Conservation (phyloP, 352 stramenopile genomes). For the Globisporangium splendens region DNA sequence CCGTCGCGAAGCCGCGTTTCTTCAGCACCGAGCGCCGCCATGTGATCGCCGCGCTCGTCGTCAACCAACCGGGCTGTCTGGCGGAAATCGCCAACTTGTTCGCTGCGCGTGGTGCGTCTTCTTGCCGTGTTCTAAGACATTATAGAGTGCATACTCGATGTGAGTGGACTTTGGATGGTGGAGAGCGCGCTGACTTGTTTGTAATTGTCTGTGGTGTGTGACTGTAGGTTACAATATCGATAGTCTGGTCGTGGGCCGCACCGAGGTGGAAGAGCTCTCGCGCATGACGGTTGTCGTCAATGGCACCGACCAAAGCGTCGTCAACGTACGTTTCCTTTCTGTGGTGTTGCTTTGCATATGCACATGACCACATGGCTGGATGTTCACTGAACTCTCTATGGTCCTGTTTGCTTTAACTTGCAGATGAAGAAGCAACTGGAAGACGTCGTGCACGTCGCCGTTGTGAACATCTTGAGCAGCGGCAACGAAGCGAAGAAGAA, state of each 20-base stretch:
- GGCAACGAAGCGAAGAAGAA: constrained; percentile 62
- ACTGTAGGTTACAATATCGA: constrained; percentile 80
- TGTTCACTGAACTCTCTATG: too few relatives aligned
- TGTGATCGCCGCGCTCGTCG: constrained; percentile 79
- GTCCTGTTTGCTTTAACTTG: background rate
- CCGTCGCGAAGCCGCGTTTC: constrained; percentile 22
- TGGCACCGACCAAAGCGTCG: constrained; percentile 70
- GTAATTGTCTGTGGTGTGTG: constrained; percentile 1
- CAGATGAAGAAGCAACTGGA: constrained; percentile 88
- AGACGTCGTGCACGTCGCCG: constrained; percentile 82
- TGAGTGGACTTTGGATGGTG: too few relatives aligned
- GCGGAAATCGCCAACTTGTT: constrained; percentile 87
- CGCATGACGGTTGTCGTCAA: constrained; percentile 86
- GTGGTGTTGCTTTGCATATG: background rate
- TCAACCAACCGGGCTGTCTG: constrained; percentile 83
- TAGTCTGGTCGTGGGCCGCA: constrained; percentile 81
- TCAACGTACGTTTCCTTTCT: constrained; percentile 47
- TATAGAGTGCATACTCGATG: too few relatives aligned
- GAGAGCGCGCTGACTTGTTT: background rate
- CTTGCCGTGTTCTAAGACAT: background rate
- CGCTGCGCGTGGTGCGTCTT: constrained; percentile 56
- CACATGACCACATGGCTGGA: too few relatives aligned
- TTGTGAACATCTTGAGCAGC: constrained; percentile 83
- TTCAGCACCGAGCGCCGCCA: constrained; percentile 64
- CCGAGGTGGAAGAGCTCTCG: constrained; percentile 81